Evolutionary conservation across 164 flowering plant species (phyloP), one percentile per base, ranked within the genome.

Genomic region (Nymphaea colorata): DNA sequence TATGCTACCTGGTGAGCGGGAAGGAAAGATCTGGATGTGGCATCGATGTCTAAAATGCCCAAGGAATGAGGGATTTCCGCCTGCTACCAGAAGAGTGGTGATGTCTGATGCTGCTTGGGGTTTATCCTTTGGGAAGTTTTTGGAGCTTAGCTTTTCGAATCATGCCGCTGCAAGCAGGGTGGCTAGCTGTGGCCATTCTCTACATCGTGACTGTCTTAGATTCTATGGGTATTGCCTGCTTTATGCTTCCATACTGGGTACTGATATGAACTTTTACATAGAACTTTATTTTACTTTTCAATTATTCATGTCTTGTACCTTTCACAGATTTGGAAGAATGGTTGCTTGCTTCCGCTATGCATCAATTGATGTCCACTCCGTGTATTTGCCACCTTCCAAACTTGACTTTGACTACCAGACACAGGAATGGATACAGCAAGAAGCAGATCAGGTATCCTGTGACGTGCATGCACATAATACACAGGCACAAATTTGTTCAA

Each of bases 91-190:
- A 64, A 84, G 99, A 71, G 78, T 90, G 43, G 84, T 89, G 69
- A 95, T 95, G 99, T 95, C 99, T 71, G 92, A 95, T 87, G 98
- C 98, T 75, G 99, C 99, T 41, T 95, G 99, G 99, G 98, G 99
- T 44, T 76, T 95, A 78, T 95, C 99, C 16, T 90, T 95, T 73
- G 99, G 99, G 67, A 95, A 95, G 71, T 95, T 95, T 82, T 82
- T 95, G 83, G 99, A 95, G 84, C 98, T 95, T 62, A 95, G 99
- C 73, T 92, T 95, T 79, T 95, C 99, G 67, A 92, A 95, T 77
- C 96, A 95, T 83, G 96, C 96, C 41, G 99, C 99, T 78, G 99
- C 98, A 36, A 95, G 98, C 77, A 86, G 98, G 79, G 97, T 92
- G 65, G 98, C 99, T 64, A 89, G 89, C 75, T 95, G 99, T 83